Evolutionary conservation across 108 stramenopile species (phyloP).

Genomic region (Nitzschia putrida): DNA sequence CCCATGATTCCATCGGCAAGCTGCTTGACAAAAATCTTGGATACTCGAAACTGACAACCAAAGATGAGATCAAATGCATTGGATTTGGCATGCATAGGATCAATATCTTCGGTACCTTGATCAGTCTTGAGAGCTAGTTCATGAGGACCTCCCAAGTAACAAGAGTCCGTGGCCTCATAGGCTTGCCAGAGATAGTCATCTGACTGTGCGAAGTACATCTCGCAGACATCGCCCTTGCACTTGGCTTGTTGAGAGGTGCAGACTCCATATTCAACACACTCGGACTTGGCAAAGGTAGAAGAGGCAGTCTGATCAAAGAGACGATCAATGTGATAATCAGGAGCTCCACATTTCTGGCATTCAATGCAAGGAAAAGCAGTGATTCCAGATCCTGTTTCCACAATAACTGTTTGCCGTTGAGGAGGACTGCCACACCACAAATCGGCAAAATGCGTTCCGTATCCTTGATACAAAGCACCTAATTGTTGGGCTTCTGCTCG

Average conservation of each 20-base stretch:
- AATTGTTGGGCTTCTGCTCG: conserved; percentile 32
- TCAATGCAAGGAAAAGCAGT: conserved; percentile 91
- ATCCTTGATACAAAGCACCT: conserved; percentile 66
- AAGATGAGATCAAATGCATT: conserved; percentile 75
- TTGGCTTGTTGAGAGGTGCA: conserved; percentile 24
- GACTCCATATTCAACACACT: conserved; percentile 19
- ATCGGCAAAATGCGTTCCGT: conserved; percentile 89
- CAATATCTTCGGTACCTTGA: conserved; percentile 21
- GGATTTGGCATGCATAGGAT: conserved; percentile 31
- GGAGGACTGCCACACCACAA: conserved; percentile 87
- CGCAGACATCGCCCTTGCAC: conserved; percentile 34
- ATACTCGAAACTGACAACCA: conserved; percentile 86
- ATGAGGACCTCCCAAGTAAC: conserved; percentile 52
- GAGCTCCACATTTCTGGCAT: conserved; percentile 68
- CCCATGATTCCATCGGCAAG: conserved; percentile 94
- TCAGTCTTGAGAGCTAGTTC: conserved; percentile 17
- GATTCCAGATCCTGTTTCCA: conserved; percentile 85
- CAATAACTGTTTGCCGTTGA: conserved; percentile 89
- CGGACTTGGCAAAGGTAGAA: conserved; percentile 33
- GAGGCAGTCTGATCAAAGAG: conserved; percentile 42
- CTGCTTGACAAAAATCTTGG: conserved; percentile 87
- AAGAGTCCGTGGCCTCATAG: conserved; percentile 46
- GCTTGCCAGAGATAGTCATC: conserved; percentile 71
- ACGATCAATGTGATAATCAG: conserved; percentile 73
- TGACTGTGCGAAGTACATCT: conserved; percentile 36